Evolutionary conservation across 2,329 filamentous ascomycete genomes (phyloP).

Genomic region (Cercospora beticola): DNA sequence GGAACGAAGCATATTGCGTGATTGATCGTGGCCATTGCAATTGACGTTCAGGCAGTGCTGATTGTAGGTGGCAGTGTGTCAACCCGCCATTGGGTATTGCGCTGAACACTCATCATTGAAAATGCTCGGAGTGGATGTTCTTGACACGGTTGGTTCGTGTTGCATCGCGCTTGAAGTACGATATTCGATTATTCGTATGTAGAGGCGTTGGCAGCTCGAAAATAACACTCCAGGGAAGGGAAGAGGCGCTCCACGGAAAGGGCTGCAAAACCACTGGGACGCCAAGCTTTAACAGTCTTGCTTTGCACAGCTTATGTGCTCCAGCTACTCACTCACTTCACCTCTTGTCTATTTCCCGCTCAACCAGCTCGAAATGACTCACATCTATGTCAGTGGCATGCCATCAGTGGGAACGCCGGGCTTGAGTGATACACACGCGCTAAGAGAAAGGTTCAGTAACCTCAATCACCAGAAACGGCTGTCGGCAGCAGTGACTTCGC

Average conservation of each 20-base stretch:
- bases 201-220: neutral
- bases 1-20: neutral
- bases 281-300: neutral
- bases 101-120: neutral
- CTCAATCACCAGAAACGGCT: neutral
- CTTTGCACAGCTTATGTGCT: neutral
- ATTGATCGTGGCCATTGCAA: neutral
- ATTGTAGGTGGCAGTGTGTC: neutral
- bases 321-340: neutral
- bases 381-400: neutral
- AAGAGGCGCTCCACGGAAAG: neutral
- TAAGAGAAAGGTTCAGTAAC: neutral
- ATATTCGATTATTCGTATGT: neutral
- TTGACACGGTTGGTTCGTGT: neutral
- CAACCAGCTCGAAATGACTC: neutral
- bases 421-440: neutral
- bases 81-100: neutral
- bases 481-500: neutral
- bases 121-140: neutral
- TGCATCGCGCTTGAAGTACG: neutral
- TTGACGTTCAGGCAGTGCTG: neutral
- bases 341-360: neutral
- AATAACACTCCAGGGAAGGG: neutral
- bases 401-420: neutral
- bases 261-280: neutral